Evolutionary conservation across 306 rosid species (phyloP).

Genomic region (Clitoria ternatea): DNA sequence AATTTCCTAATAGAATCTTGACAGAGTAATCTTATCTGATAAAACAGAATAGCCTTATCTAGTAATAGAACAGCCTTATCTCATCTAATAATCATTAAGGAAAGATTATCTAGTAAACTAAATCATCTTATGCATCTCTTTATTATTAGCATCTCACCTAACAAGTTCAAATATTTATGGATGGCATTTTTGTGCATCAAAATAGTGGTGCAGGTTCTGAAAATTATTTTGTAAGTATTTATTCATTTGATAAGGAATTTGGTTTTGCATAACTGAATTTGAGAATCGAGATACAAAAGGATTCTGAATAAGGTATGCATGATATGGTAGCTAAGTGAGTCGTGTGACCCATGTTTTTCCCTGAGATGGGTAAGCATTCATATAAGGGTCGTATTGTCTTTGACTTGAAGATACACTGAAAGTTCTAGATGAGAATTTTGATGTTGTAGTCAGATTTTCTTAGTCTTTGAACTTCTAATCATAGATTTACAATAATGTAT

Average conservation of each 20-base stretch:
- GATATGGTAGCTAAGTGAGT: conserved; percentile 11
- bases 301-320: neutral
- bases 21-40: too few species aligned
- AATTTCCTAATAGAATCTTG: too few species aligned
- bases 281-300: neutral
- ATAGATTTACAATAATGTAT: neutral
- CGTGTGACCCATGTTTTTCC: neutral
- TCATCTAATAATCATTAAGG: too few species aligned
- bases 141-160: too few species aligned
- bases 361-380: too few species aligned
- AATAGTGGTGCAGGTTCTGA: neutral
- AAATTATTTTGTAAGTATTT: neutral
- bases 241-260: neutral
- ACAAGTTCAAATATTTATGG: too few species aligned
- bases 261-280: neutral
- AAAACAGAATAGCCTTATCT: too few species aligned
- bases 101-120: too few species aligned
- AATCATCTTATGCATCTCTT: too few species aligned
- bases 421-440: neutral
- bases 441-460: neutral
- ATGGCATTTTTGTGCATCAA: neutral
- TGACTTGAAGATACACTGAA: too few species aligned
- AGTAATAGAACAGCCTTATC: too few species aligned
- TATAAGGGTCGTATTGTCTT: too few species aligned
- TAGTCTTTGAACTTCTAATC: neutral